Percentiles rank a stretch among this genome's conserved stretches.
phyloP scores from a whole-genome alignment of 192 early-diverging fungal genomes.

The Pilobolus umbonatus region DNA sequence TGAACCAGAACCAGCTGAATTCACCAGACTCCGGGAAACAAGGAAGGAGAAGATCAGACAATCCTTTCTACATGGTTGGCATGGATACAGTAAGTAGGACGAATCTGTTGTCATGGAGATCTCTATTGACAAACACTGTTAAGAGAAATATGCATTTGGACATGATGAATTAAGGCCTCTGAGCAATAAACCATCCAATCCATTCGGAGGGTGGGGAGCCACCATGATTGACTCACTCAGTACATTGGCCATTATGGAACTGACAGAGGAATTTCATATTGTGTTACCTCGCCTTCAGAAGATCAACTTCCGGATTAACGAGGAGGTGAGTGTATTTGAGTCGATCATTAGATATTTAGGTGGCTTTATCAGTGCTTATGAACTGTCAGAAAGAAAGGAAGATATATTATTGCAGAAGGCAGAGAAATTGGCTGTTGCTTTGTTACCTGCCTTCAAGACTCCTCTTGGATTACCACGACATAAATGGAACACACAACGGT shows the following conservation, averaged over 20 bases:
- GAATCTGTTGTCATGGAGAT: neutral
- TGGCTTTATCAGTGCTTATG: conserved; percentile 80
- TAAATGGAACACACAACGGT: conserved; percentile 44
- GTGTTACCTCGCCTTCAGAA: conserved; percentile 57
- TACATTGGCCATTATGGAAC: conserved; percentile 81
- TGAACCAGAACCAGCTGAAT: conserved; percentile 7
- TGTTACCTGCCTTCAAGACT: conserved; percentile 72
- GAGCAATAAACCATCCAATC: conserved; percentile 19
- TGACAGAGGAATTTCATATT: conserved; percentile 68
- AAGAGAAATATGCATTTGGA: conserved; percentile 64
- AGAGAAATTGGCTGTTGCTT: conserved; percentile 53
- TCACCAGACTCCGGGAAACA: conserved; percentile 11
- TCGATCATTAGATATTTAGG: conserved; percentile 74
- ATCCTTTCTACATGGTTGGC: conserved; percentile 68
- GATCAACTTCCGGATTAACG: conserved; percentile 40
- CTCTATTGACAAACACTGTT: neutral
- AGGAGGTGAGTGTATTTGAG: conserved; percentile 75
- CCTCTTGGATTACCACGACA: conserved; percentile 59
- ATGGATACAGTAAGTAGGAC: conserved; percentile 54
- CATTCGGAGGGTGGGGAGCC: conserved; percentile 55
- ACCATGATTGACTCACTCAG: conserved; percentile 85
- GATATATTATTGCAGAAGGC: conserved; percentile 63
- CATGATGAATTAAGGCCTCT: conserved; percentile 61
- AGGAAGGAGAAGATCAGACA: conserved; percentile 46
- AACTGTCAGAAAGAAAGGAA: conserved; percentile 62